These are phyloP conservation scores for Tephrocybe sp. DNA, from an alignment of 768 basidiomycete species.

Conservation along the genomic window DNA sequence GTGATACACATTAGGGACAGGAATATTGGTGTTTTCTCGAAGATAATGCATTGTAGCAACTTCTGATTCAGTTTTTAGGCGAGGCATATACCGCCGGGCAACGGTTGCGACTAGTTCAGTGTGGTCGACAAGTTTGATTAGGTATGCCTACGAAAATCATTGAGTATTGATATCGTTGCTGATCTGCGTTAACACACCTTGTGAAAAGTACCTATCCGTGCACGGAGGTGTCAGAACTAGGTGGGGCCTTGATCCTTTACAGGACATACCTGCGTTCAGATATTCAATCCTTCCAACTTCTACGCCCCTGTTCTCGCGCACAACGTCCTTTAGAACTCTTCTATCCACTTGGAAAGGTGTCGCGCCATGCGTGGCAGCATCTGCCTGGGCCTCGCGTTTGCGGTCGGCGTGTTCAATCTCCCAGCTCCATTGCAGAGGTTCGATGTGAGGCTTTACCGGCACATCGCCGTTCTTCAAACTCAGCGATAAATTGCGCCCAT, in stretches of 20 bases:
- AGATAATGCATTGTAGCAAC: slow-evolving; percentile 84
- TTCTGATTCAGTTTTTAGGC: slow-evolving; percentile 84
- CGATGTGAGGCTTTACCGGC: slow-evolving; percentile 8
- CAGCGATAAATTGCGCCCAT: slow-evolving; percentile 22
- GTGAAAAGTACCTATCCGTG: slow-evolving; percentile 71
- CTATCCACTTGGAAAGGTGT: slow-evolving; percentile 77
- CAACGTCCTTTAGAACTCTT: slow-evolving; percentile 70
- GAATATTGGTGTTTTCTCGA: slow-evolving; percentile 64
- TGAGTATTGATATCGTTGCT: neutral
- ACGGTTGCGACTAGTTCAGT: slow-evolving; percentile 73
- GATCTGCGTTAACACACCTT: slow-evolving; percentile 41
- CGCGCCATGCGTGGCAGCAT: slow-evolving; percentile 57
- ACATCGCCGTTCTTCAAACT: slow-evolving; percentile 11
- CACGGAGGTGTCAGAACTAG: slow-evolving; percentile 7
- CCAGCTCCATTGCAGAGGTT: slow-evolving; percentile 65
- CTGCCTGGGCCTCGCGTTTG: slow-evolving; percentile 58
- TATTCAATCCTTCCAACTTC: slow-evolving; percentile 72
- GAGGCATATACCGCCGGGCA: slow-evolving; percentile 82
- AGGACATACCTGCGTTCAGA: slow-evolving; percentile 64
- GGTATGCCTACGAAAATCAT: slow-evolving; percentile 56
- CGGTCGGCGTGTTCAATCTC: slow-evolving; percentile 70
- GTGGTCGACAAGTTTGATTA: slow-evolving; percentile 61
- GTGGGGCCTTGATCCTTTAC: slow-evolving; percentile 13
- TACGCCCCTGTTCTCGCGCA: slow-evolving; percentile 62
- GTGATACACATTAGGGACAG: slow-evolving; percentile 72